Evolutionary conservation across 805 yeast species (phyloP), one percentile per base, ranked within the genome.

Genomic region (Maudiozyma barnettii): DNA sequence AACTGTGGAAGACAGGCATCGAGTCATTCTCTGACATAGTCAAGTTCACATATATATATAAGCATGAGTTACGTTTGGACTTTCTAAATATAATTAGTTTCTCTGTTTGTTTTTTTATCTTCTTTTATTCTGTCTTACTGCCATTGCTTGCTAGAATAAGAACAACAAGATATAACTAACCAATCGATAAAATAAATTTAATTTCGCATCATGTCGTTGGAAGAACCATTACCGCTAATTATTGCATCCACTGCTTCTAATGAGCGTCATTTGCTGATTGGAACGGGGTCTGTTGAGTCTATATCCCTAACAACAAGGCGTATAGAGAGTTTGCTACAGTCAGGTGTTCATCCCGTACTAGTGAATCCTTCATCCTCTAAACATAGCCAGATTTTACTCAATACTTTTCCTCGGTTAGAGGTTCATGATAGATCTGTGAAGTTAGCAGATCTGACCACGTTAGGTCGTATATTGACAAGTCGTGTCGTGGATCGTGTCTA

Each of bases 401-500:
- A 45, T 7, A 46, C 50, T 35, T 50, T 52, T 26, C 10, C 39
- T 7, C 53, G 60, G 8, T 57, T 73, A 7, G 46, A 47, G 21
- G 49, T 67, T 19, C 45, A 72, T 1, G 51, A 63, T 13, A 61
- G 72, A 45, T 47, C 52, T 2, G 76, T 76, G 49, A 60, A 67
- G 16, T 29, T 66, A 2, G 49, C 54, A 1, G 83, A 79, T 56
- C 65, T 88, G 36, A 66, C 70, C 1, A 65, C 71, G 0, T 58
- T 75, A 33, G 96, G 96, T 4, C 71, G 95, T 45, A 56, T 60
- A 0, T 76, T 76, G 22, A 88, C 83, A 3, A 81, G 76, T 42
- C 59, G 65, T 26, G 70, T 86, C 2, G 87, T 87, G 4, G 97
- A 90, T 61, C 70, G 79, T 48, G 90, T 86, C 1, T 89, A 84